Conservation (phyloP, 176 grass and related monocot genomes). For the Saccharum spontaneum region DNA sequence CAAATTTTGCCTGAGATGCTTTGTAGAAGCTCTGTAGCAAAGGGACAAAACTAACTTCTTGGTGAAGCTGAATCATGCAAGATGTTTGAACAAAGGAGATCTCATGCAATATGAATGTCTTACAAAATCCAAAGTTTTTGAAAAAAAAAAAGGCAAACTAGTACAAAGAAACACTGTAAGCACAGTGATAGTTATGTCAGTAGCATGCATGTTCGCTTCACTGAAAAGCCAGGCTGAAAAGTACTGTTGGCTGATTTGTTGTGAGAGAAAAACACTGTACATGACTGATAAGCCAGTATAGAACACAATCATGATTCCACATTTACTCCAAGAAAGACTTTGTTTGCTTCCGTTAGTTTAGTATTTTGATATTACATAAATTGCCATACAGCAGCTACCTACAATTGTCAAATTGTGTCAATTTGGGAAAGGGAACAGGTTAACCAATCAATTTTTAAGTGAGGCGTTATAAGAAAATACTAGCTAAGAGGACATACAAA, state of each 20-base stretch:
- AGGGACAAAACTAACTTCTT: not conserved
- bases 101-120: not conserved
- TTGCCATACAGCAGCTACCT: not conserved
- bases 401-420: not conserved
- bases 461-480: not conserved
- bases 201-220: not conserved
- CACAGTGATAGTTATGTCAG: not conserved
- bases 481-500: not conserved
- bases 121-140: not conserved
- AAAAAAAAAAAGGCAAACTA: not conserved
- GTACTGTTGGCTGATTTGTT: too few relatives aligned
- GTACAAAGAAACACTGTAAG: not conserved
- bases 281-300: not conserved
- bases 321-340: not conserved
- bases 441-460: not conserved
- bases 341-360: not conserved
- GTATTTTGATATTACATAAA: not conserved
- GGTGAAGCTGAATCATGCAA: not conserved
- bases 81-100: not conserved
- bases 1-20: slow-evolving; percentile 72
- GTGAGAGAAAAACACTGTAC: too few relatives aligned
- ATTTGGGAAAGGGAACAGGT: not conserved
- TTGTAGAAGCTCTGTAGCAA: slow-evolving; percentile 76
- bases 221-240: too few relatives aligned
- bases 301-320: not conserved